These are phyloP conservation scores for Chaetomiaceae sp. DNA, from an alignment of 2,329 filamentous ascomycete species.

Conservation along the genomic window DNA sequence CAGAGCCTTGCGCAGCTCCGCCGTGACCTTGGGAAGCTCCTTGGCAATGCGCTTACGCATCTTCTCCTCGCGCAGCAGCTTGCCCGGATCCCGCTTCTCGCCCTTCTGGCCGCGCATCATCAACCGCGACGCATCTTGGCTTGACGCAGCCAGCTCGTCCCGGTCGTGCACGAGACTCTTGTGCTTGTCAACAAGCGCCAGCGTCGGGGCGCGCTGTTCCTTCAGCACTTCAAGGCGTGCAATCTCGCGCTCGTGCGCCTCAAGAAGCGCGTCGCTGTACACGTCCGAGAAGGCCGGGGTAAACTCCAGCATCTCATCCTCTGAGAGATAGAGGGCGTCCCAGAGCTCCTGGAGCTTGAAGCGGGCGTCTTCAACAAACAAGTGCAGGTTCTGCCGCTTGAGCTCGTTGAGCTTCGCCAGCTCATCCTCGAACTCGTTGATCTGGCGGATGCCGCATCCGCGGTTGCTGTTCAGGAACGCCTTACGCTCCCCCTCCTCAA, in stretches of 20 bases:
- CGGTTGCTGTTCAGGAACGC: conserved; percentile 81
- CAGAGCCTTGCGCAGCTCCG: conserved; percentile 75
- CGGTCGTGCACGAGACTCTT: conserved; percentile 78
- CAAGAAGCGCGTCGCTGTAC: conserved; percentile 90
- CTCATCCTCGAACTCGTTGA: conserved; percentile 96
- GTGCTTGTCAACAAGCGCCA: conserved; percentile 80
- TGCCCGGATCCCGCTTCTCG: conserved; percentile 89
- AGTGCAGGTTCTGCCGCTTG: conserved; percentile 88
- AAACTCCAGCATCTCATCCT: conserved; percentile 98
- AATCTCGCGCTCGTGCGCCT: conserved; percentile 92
- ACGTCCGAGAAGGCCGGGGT: conserved; percentile 96
- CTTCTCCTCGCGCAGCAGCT: conserved; percentile 92
- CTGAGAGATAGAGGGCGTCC: conserved; percentile 90
- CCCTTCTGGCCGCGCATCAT: conserved; percentile 90
- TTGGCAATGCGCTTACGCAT: conserved; percentile 97
- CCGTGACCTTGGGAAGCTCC: conserved; percentile 86
- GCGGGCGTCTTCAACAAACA: conserved; percentile 93
- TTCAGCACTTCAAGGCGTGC: conserved; percentile 71
- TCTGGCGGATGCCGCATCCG: conserved; percentile 83
- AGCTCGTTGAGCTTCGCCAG: conserved; percentile 80
- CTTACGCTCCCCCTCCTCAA: conserved; percentile 79
- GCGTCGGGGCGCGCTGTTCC: conserved; percentile 80
- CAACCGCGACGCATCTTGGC: conserved; percentile 88
- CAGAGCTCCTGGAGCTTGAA: conserved; percentile 90
- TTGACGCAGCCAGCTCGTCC: conserved; percentile 81